Conservation (phyloP, 345 rosid genomes). For the Heritiera littoralis region DNA sequence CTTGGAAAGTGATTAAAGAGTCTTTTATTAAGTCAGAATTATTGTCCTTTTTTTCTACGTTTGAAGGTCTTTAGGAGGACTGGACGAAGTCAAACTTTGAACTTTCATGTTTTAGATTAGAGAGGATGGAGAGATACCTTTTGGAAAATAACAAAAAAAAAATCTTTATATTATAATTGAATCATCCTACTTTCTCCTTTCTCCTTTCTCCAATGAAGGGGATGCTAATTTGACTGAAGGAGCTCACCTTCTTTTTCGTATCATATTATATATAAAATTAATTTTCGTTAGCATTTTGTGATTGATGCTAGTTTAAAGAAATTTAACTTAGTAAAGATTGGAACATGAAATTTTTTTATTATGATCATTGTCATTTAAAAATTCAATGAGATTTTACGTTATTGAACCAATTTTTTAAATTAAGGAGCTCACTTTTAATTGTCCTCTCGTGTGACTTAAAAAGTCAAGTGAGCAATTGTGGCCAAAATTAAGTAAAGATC, state of each 20-base stretch:
- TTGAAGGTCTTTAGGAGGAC: neutral
- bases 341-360: too few species aligned
- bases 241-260: too few species aligned
- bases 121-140: neutral
- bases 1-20: neutral
- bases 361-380: too few species aligned
- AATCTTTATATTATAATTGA: neutral
- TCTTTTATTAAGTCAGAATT: neutral
- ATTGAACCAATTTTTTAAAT: too few species aligned
- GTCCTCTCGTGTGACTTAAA: constrained; percentile 7
- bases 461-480: constrained; percentile 21
- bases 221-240: too few species aligned
- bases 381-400: too few species aligned
- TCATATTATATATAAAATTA: too few species aligned
- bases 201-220: neutral
- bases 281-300: too few species aligned
- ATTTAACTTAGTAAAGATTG: too few species aligned
- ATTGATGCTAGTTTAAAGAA: too few species aligned
- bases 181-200: neutral
- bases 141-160: neutral
- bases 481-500: neutral
- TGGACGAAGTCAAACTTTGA: neutral
- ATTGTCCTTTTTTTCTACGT: neutral
- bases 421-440: too few species aligned
- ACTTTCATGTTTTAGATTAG: neutral